Percentiles rank a stretch among this genome's conserved stretches.
Conservation (phyloP, 768 basidiomycete species). For the Floccularia luteovirens region DNA sequence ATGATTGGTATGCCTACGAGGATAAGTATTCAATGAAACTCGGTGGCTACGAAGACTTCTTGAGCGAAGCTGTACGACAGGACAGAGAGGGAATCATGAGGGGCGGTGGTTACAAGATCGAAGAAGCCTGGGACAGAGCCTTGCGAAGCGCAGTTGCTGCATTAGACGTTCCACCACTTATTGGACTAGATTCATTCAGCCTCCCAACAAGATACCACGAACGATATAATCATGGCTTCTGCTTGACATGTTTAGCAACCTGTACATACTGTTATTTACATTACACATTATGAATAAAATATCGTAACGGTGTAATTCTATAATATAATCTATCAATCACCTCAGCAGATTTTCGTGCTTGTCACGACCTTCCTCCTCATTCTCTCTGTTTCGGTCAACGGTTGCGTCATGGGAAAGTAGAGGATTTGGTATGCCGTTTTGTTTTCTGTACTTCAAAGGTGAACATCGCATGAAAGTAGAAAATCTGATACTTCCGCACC, state of each 20-base stretch:
- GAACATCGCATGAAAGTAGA: background rate
- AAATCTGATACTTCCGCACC: slow-evolving; percentile 28
- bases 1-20: slow-evolving; percentile 70
- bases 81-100: slow-evolving; percentile 76
- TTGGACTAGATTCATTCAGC: slow-evolving; percentile 17
- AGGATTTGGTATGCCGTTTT: slow-evolving; percentile 71
- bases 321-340: too few relatives aligned
- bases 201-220: slow-evolving; percentile 18
- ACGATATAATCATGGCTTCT: slow-evolving; percentile 40
- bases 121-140: slow-evolving; percentile 84
- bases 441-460: slow-evolving; percentile 26
- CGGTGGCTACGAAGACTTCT: slow-evolving; percentile 61
- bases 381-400: slow-evolving; percentile 50
- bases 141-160: slow-evolving; percentile 67
- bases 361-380: slow-evolving; percentile 40
- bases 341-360: slow-evolving; percentile 33
- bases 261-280: slow-evolving; percentile 1
- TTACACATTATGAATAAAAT: too few relatives aligned
- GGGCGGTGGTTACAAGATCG: slow-evolving; percentile 74
- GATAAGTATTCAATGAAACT: slow-evolving; percentile 49
- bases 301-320: too few relatives aligned
- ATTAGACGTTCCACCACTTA: slow-evolving; percentile 51
- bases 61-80: slow-evolving; percentile 68
- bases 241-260: too few relatives aligned
- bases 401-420: slow-evolving; percentile 66